Percentiles rank a stretch among this genome's conserved stretches.
These are phyloP conservation scores for Penicillium desertorum DNA, from an alignment of 495 filamentous ascomycete species.

Conservation along the genomic window DNA sequence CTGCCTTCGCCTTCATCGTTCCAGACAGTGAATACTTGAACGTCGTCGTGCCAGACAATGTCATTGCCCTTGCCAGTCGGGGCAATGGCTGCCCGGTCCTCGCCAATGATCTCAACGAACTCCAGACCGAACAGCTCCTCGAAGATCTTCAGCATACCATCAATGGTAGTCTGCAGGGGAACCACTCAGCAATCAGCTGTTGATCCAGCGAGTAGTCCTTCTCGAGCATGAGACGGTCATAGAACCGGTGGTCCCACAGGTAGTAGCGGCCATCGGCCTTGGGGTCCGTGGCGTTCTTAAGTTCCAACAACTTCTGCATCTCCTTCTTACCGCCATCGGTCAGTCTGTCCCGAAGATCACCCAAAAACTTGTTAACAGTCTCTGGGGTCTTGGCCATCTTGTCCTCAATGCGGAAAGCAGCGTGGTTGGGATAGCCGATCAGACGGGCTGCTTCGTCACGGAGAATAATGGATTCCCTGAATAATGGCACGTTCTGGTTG, in stretches of 20 bases:
- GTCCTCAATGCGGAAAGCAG: slow-evolving; percentile 85
- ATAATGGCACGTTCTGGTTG: slow-evolving; percentile 81
- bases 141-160: slow-evolving; percentile 92
- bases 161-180: slow-evolving; percentile 79
- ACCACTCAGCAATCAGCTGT: slow-evolving; percentile 88
- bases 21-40: slow-evolving; percentile 69
- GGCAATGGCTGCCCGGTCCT: slow-evolving; percentile 56
- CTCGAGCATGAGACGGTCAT: slow-evolving; percentile 90
- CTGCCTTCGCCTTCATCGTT: slow-evolving; percentile 63
- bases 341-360: slow-evolving; percentile 72
- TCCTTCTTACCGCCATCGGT: slow-evolving; percentile 77
- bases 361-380: slow-evolving; percentile 81
- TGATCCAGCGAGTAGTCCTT: slow-evolving; percentile 87
- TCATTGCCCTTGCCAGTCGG: slow-evolving; percentile 60
- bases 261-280: slow-evolving; percentile 74
- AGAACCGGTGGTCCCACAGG: slow-evolving; percentile 86
- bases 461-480: slow-evolving; percentile 81
- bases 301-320: slow-evolving; percentile 62
- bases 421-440: slow-evolving; percentile 89
- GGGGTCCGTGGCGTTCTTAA: slow-evolving; percentile 76
- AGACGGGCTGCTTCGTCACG: slow-evolving; percentile 92
- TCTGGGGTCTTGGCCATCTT: slow-evolving; percentile 96
- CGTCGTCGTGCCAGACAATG: slow-evolving; percentile 71
- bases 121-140: slow-evolving; percentile 88
- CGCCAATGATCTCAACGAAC: slow-evolving; percentile 76